Conservation (phyloP, 495 filamentous ascomycete species). For the Chaetomidium leptoderma region DNA sequence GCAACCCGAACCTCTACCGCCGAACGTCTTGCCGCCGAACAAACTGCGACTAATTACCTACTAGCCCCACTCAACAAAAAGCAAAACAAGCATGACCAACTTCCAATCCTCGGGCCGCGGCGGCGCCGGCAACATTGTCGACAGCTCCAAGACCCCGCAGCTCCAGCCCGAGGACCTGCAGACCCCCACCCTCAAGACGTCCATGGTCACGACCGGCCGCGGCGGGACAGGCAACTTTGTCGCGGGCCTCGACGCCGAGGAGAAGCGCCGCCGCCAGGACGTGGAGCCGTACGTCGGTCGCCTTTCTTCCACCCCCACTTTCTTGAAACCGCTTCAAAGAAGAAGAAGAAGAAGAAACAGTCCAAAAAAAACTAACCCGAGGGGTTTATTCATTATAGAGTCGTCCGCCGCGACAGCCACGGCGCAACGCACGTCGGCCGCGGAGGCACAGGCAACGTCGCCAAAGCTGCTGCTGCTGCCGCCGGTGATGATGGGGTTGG, state of each 20-base stretch:
- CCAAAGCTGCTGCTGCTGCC: constrained; percentile 27
- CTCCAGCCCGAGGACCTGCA: constrained; percentile 58
- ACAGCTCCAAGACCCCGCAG: constrained; percentile 46
- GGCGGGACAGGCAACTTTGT: constrained; percentile 69
- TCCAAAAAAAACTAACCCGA: constrained; percentile 12
- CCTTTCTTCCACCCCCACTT: not conserved
- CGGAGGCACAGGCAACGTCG: constrained; percentile 56
- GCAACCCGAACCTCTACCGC: too few relatives aligned
- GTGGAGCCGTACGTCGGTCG: constrained; percentile 56
- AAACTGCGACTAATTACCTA: not conserved
- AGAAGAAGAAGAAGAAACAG: constrained; percentile 6
- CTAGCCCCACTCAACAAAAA: not conserved
- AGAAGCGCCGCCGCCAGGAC: constrained; percentile 77
- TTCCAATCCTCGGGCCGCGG: constrained; percentile 49
- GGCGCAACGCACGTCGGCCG: constrained; percentile 47
- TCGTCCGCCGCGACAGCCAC: constrained; percentile 37
- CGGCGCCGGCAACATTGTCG: constrained; percentile 70
- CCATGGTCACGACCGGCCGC: constrained; percentile 75
- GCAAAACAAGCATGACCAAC: constrained; percentile 29
- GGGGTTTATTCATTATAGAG: constrained; percentile 24
- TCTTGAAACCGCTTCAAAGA: not conserved
- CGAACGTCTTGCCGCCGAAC: not conserved
- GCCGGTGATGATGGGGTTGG: constrained; percentile 16
- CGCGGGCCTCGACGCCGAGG: constrained; percentile 56
- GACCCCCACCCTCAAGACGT: constrained; percentile 77